phyloP scores from a whole-genome alignment of 495 filamentous ascomycete species.

The Rhypophila decipiens region DNA sequence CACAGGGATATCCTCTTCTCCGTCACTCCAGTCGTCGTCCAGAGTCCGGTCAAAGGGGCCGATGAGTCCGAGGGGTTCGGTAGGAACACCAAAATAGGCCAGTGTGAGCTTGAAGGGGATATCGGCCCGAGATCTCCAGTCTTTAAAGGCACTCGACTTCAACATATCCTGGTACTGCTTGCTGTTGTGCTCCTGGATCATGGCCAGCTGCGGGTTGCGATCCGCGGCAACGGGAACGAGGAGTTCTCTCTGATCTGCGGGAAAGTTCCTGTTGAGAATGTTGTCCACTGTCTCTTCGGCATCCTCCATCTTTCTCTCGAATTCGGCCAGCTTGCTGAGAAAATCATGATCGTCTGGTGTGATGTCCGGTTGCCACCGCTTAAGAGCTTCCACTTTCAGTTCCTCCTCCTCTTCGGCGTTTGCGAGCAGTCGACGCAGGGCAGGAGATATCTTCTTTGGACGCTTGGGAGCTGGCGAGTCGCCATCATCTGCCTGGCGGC shows the following conservation, averaged over 20 bases:
- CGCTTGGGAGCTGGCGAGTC: neutral
- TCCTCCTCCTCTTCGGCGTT: slow-evolving; percentile 2
- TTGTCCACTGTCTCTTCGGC: slow-evolving; percentile 5
- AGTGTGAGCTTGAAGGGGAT: slow-evolving; percentile 23
- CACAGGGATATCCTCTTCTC: slow-evolving; percentile 6
- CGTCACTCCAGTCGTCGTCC: too few species aligned
- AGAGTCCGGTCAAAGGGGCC: slow-evolving; percentile 17
- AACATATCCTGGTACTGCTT: slow-evolving; percentile 14
- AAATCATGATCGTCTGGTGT: neutral
- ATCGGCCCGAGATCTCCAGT: slow-evolving; percentile 1
- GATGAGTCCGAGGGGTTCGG: too few species aligned
- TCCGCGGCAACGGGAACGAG: slow-evolving; percentile 10
- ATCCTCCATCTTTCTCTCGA: too few species aligned
- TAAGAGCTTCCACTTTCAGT: neutral
- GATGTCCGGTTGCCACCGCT: slow-evolving; percentile 13
- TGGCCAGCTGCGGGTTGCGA: slow-evolving; percentile 7
- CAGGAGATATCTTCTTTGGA: neutral
- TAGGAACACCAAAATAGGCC: slow-evolving; percentile 22
- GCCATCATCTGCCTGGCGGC: neutral
- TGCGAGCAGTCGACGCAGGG: neutral
- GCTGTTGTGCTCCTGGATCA: slow-evolving; percentile 14
- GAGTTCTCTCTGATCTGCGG: slow-evolving; percentile 9
- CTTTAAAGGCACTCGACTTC: neutral
- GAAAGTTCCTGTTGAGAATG: slow-evolving; percentile 13
- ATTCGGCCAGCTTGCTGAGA: neutral